phyloP scores from a whole-genome alignment of 1,139 yeast genomes.

The Debaryomycetaceae sp. region DNA sequence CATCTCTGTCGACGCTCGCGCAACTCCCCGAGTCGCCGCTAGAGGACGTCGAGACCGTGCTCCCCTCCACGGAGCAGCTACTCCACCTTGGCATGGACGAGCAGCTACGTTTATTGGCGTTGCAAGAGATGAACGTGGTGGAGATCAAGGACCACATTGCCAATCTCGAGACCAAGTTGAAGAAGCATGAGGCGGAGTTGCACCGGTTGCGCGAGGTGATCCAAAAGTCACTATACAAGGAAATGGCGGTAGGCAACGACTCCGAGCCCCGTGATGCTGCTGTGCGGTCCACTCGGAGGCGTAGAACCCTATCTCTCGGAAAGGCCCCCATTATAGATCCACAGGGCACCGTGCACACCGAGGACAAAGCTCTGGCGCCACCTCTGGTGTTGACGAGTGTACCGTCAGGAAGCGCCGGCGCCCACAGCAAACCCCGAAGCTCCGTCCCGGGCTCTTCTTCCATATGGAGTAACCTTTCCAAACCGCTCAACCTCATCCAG shows the following conservation, averaged over 20 bases:
- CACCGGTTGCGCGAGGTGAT: slow-evolving; percentile 41
- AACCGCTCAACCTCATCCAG: slow-evolving; percentile 60
- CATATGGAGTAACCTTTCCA: slow-evolving; percentile 41
- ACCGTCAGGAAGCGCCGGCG: too few species aligned
- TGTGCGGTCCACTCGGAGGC: slow-evolving; percentile 5
- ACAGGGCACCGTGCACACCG: neutral
- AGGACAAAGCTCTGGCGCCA: too few species aligned
- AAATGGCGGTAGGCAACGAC: slow-evolving; percentile 15
- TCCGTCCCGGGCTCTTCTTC: slow-evolving; percentile 19
- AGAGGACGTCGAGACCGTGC: slow-evolving; percentile 21
- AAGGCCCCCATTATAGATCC: too few species aligned
- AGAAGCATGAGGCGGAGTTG: slow-evolving; percentile 43
- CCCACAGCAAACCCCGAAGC: slow-evolving; percentile 1
- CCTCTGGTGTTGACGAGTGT: too few species aligned
- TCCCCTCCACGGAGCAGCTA: slow-evolving; percentile 33
- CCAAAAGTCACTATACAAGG: slow-evolving; percentile 37
- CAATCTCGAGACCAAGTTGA: slow-evolving; percentile 24
- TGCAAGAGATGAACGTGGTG: slow-evolving; percentile 58
- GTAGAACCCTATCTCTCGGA: slow-evolving; percentile 6
- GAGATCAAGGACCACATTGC: slow-evolving; percentile 51
- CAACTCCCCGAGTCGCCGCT: slow-evolving; percentile 10
- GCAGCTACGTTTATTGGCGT: slow-evolving; percentile 53
- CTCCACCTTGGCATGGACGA: slow-evolving; percentile 41
- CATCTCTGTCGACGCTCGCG: slow-evolving; percentile 9
- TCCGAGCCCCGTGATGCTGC: slow-evolving; percentile 8